Percentiles rank a stretch among this genome's conserved stretches.
phyloP scores from a whole-genome alignment of 495 filamentous ascomycete genomes.

The Staphylotrichum longicolle region DNA sequence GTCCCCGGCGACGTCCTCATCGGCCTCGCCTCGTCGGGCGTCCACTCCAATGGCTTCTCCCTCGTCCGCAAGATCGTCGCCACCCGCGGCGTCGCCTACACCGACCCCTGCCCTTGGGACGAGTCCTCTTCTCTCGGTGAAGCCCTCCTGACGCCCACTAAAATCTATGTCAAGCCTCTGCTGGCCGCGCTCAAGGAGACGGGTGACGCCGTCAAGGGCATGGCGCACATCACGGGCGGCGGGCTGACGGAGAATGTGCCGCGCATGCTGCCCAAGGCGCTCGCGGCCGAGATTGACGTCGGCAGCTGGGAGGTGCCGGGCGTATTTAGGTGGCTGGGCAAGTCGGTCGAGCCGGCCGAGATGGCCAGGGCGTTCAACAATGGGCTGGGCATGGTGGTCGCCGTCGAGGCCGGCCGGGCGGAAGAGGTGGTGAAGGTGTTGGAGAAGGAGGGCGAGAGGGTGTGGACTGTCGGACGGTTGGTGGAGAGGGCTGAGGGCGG shows the following conservation, averaged over 20 bases:
- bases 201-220: slow-evolving; percentile 63
- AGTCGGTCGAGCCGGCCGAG: slow-evolving; percentile 67
- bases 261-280: slow-evolving; percentile 75
- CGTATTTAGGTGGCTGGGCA: slow-evolving; percentile 82
- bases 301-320: slow-evolving; percentile 65
- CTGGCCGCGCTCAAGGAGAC: slow-evolving; percentile 58
- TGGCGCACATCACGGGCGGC: slow-evolving; percentile 95
- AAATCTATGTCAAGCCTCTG: slow-evolving; percentile 75
- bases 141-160: slow-evolving; percentile 73
- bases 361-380: slow-evolving; percentile 92
- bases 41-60: slow-evolving; percentile 94
- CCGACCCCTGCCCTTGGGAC: slow-evolving; percentile 71
- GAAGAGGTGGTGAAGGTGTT: slow-evolving; percentile 55
- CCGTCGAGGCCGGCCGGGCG: slow-evolving; percentile 59
- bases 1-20: slow-evolving; percentile 75
- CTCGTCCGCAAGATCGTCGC: slow-evolving; percentile 85
- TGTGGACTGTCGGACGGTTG: slow-evolving; percentile 72
- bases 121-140: slow-evolving; percentile 56
- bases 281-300: slow-evolving; percentile 76
- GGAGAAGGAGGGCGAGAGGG: slow-evolving; percentile 66
- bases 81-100: slow-evolving; percentile 64
- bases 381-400: slow-evolving; percentile 88
- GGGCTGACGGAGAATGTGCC: slow-evolving; percentile 91
- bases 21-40: slow-evolving; percentile 76
- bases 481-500: slow-evolving; percentile 48